Base-by-base conservation (phyloP, 495 filamentous ascomycete species). In the Neurospora sp. region DNA sequence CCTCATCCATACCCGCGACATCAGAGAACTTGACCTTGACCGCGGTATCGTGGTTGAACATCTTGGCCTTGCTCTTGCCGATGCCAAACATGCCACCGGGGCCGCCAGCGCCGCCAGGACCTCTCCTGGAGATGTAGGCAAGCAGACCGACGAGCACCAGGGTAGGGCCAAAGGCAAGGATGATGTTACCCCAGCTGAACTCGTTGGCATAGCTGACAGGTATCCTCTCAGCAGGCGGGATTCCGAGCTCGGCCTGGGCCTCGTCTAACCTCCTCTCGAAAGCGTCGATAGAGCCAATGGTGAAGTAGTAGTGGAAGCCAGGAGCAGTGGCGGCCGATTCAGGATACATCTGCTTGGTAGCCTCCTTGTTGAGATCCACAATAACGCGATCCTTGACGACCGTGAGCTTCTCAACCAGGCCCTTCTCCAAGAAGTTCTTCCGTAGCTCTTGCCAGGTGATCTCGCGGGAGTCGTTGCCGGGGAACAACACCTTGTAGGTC, bases 401-500 rank as follows among this genome's bases (percentile, higher is more conserved):
- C 59, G 96, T 90, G 80, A 99, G 86, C 85, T 92, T 97, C 83
- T 98, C 92, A 35, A 99, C 96, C 69, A 99, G 87, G 48, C 96
- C 96, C 83, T 95, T 97, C 80, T 98, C 94, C 66, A 99, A 86
- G 85, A 96, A 98, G 46, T 93, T 94, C 75, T 89, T 92, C 62
- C 91, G 86, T 81, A 98, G 92, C 81, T 98, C 96, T 84, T 99
- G 95, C 93, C 94, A 99, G 54, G 96, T 98, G 73, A 99, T 97
- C 77, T 98, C 94, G 39, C 78, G 78, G n/a, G 78, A 76, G 16
- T 37, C 70, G 59, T 74, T 75, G 20, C 71, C 44, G 31, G 74
- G 71, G 74, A 75, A 76, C 38, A 79, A 10, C 72, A 77, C 72
- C 23, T 40, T 59, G 73, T 76, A 76, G 18, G 79, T n/a, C 20